Evolutionary conservation across 768 basidiomycete species (phyloP), one percentile per base, ranked within the genome.

Genomic region (Cystofilobasidium bisporidii): DNA sequence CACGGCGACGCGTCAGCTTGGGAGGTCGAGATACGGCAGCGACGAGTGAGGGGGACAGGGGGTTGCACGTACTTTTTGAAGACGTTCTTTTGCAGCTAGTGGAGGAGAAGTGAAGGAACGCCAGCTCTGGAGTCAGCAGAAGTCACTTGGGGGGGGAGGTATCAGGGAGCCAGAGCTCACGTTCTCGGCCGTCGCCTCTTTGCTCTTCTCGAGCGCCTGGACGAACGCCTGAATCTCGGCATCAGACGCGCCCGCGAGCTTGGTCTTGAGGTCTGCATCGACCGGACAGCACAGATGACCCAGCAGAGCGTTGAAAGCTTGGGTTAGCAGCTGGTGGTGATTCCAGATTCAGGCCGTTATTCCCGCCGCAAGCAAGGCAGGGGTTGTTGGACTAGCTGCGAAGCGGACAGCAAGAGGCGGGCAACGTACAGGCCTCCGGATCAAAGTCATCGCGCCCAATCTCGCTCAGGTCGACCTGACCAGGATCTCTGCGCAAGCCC

Each of bases 31-130:
- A 5, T 6, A 36, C 12, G 36, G 36, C 36, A 5, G 36, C 12
- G 36, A 36, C 36, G 36, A 36, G 36, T 6, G 36, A 36, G 36
- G 36, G 36, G n/a, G n/a, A n/a, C n/a, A n/a, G n/a, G n/a, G n/a
- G n/a, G n/a, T n/a, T n/a, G n/a, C n/a, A n/a, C 82, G 45, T 72
- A 88, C 91, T 96, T 91, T 79, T 93, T 89, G 81, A 96, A 96
- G 0, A 98, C 93, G 73, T 87, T 96, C 70, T 83, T 83, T 78
- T 96, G 91, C 41, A 99, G 78, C 70, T 68, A 41, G 0, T 11
- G 30, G 6, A 33, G 28, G n/a, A 26, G 11, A n/a, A 28, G 9
- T 22, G 50, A 22, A 57, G 32, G 1, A 43, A 26, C 33, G 55
- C 1, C 2, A 6, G 32, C 36, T 40, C 17, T 11, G 32, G 26